Conservation (phyloP, 129 eudicot species). For the Chrysanthemum seticuspe region DNA sequence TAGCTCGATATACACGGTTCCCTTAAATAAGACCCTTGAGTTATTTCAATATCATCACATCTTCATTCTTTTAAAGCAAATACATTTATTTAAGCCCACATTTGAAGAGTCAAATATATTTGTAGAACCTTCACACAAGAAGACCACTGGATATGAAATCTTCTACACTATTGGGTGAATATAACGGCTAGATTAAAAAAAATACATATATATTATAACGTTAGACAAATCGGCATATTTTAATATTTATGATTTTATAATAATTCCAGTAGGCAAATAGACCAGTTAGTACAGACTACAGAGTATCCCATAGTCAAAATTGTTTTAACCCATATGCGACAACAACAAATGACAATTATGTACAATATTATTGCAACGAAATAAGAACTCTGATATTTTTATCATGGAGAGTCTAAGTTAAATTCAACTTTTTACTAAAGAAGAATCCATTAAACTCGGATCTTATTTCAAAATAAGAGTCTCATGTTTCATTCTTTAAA, state of each 20-base stretch:
- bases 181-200: background rate
- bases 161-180: background rate
- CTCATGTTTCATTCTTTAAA: background rate
- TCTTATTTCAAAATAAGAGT: background rate
- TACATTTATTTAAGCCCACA: background rate
- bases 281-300: background rate
- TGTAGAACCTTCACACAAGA: background rate
- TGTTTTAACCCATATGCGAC: constrained; percentile 1
- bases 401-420: background rate
- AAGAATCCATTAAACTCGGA: too few species aligned
- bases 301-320: background rate
- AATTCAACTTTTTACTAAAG: background rate
- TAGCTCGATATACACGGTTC: too few species aligned
- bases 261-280: background rate
- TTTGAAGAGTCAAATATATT: background rate
- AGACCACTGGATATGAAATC: background rate
- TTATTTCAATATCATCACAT: too few species aligned
- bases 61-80: background rate
- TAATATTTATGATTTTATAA: background rate
- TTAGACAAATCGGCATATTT: background rate
- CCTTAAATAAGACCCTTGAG: too few species aligned
- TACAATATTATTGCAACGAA: background rate
- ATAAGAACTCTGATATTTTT: background rate
- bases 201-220: background rate
- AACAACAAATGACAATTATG: background rate